phyloP scores from a whole-genome alignment of 768 basidiomycete species.

The Dentipellis fragilis region DNA sequence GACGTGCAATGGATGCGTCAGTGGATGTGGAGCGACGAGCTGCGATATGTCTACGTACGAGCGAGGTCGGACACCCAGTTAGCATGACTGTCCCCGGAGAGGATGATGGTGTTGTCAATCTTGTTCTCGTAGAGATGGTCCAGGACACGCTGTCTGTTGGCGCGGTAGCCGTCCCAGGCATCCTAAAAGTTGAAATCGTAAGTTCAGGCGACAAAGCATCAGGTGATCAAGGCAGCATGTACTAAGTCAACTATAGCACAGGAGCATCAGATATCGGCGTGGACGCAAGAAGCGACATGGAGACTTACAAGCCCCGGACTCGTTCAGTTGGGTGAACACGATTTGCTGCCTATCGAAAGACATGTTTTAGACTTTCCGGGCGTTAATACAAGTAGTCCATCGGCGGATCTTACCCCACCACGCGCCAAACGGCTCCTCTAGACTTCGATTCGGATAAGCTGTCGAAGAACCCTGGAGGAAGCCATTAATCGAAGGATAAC shows the following conservation, averaged over 20 bases:
- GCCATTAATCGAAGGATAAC: neutral
- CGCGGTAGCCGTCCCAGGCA: slow-evolving; percentile 52
- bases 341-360: slow-evolving; percentile 37
- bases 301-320: slow-evolving; percentile 26
- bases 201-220: neutral
- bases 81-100: slow-evolving; percentile 55
- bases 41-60: slow-evolving; percentile 23
- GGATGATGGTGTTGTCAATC: slow-evolving; percentile 44
- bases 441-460: slow-evolving; percentile 34
- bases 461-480: slow-evolving; percentile 33
- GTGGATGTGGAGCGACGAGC: neutral
- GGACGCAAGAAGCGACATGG: neutral
- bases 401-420: slow-evolving; percentile 32
- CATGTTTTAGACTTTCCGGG: neutral
- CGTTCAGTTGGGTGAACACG: slow-evolving; percentile 40
- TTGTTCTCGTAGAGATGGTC: slow-evolving; percentile 38
- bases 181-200: slow-evolving; percentile 23
- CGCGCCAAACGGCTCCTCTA: slow-evolving; percentile 43
- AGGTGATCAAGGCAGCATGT: neutral
- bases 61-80: slow-evolving; percentile 53
- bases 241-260: slow-evolving; percentile 1
- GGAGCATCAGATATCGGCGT: slow-evolving; percentile 19
- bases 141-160: slow-evolving; percentile 41
- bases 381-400: no score
- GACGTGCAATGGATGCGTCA: neutral